Evolutionary conservation across 495 filamentous ascomycete species (phyloP).

Genomic region (Antarctomyces pellizariae): DNA sequence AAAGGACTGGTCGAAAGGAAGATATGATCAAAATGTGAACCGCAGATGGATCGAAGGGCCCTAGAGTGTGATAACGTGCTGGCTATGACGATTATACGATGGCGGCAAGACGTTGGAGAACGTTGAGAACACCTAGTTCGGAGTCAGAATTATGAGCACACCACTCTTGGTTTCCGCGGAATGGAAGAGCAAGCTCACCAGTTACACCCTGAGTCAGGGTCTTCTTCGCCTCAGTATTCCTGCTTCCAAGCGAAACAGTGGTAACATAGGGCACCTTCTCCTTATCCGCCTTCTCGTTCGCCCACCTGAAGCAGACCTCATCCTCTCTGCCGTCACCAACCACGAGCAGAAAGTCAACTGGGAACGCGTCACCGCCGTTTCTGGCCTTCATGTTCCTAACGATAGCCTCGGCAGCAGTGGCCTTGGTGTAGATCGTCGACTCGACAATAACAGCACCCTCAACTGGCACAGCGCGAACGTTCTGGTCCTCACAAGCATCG

Average conservation of each 20-base stretch:
- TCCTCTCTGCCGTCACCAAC: slow-evolving; percentile 78
- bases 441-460: slow-evolving; percentile 59
- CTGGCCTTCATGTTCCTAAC: slow-evolving; percentile 16
- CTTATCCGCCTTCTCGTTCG: slow-evolving; percentile 37
- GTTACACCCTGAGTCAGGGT: slow-evolving; percentile 79
- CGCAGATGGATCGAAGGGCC: no score
- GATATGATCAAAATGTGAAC: no score
- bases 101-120: slow-evolving; percentile 17
- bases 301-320: slow-evolving; percentile 83
- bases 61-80: no score
- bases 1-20: no score
- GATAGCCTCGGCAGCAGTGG: slow-evolving; percentile 45
- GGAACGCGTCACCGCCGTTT: slow-evolving; percentile 18
- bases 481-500: slow-evolving; percentile 60
- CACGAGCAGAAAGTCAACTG: slow-evolving; percentile 61
- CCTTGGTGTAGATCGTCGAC: slow-evolving; percentile 59
- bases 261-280: slow-evolving; percentile 39
- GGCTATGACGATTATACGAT: background rate
- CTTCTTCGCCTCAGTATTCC: slow-evolving; percentile 68
- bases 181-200: slow-evolving; percentile 26
- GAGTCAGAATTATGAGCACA: slow-evolving; percentile 6
- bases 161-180: slow-evolving; percentile 4
- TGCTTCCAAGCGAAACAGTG: slow-evolving; percentile 60
- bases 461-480: slow-evolving; percentile 62
- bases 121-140: slow-evolving; percentile 16